Evolutionary conservation across 345 rosid species (phyloP).

Genomic region (Syzygium jambos): DNA sequence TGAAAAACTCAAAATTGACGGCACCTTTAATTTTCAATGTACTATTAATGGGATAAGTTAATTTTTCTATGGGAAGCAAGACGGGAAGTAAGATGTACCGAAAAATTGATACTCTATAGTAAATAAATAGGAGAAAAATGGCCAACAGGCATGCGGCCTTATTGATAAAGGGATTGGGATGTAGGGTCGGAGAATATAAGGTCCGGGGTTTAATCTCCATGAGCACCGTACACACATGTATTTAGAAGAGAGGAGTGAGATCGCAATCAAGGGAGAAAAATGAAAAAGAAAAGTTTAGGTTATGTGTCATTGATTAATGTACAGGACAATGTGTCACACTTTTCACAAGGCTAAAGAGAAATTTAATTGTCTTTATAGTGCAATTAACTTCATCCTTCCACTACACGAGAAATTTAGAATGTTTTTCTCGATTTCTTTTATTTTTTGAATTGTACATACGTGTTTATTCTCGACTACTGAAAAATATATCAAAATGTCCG

Average conservation of each 20-base stretch:
- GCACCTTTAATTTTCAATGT: background rate
- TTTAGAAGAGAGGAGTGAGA: too few species aligned
- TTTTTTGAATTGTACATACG: background rate
- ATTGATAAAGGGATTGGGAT: too few species aligned
- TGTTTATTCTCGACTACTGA: background rate
- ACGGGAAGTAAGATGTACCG: background rate
- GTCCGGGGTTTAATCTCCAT: too few species aligned
- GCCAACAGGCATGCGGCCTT: too few species aligned
- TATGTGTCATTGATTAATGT: too few species aligned
- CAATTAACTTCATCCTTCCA: background rate
- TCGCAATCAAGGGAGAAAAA: too few species aligned
- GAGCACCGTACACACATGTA: too few species aligned
- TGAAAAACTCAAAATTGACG: background rate
- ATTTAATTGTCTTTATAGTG: background rate
- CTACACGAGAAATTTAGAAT: background rate
- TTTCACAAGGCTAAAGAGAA: too few species aligned
- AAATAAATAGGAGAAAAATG: too few species aligned
- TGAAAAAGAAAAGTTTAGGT: too few species aligned
- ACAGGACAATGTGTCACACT: too few species aligned
- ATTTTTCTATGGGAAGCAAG: background rate
- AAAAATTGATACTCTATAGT: background rate
- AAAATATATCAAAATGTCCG: background rate
- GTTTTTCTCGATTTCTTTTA: fast-evolving
- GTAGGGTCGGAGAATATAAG: too few species aligned
- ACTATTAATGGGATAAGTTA: background rate